Percentiles rank a stretch among this genome's conserved stretches.
Evolutionary conservation across 371 early-diverging fungal species (phyloP).

Genomic region (Mucor sp.): DNA sequence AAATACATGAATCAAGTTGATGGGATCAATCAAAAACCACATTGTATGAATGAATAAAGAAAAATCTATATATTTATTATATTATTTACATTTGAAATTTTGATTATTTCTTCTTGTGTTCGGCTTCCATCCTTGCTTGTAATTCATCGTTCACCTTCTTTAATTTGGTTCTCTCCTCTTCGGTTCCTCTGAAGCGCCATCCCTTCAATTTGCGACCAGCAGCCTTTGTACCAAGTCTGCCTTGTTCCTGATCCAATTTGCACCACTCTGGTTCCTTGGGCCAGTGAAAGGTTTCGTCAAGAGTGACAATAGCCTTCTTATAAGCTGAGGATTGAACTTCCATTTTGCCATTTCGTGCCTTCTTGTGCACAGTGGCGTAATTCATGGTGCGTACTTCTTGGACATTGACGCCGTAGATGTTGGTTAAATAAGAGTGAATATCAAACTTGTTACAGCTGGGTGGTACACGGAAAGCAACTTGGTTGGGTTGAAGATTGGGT

Average conservation of each 20-base stretch:
- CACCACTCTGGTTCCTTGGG: constrained; percentile 69
- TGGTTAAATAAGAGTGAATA: constrained; percentile 83
- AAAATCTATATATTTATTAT: not conserved
- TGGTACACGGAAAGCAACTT: constrained; percentile 93
- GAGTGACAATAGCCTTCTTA: constrained; percentile 94
- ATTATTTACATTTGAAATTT: constrained; percentile 13
- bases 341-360: constrained; percentile 51
- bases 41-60: not conserved
- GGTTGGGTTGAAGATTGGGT: constrained; percentile 81
- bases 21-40: not conserved
- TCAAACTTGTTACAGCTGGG: constrained; percentile 94
- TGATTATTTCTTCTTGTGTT: constrained; percentile 10
- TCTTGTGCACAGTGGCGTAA: constrained; percentile 60
- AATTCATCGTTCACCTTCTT: constrained; percentile 29
- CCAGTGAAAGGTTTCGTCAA: constrained; percentile 78
- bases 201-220: constrained; percentile 71
- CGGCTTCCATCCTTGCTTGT: constrained; percentile 18
- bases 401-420: constrained; percentile 84
- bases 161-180: constrained; percentile 33
- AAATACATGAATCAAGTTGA: not conserved
- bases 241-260: constrained; percentile 42
- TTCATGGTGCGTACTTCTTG: constrained; percentile 93
- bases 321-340: constrained; percentile 56
- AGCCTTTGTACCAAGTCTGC: constrained; percentile 58
- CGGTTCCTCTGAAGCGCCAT: constrained; percentile 68